Percentiles rank a stretch among this genome's conserved stretches.
phyloP scores from a whole-genome alignment of 2,329 filamentous ascomycete species.

The Alternaria triticimaculans region DNA sequence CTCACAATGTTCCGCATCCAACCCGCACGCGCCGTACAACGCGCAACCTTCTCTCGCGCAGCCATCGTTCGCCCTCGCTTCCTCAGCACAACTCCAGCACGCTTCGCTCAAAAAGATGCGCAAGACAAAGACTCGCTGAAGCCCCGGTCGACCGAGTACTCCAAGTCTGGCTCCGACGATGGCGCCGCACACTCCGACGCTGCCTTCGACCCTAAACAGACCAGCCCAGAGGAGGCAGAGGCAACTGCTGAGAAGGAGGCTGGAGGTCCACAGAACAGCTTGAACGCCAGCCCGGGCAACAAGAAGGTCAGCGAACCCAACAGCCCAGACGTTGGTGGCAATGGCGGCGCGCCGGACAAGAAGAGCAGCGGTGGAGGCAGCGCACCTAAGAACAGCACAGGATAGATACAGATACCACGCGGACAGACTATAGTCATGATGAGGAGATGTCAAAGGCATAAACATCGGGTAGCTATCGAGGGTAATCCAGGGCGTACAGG shows the following conservation, averaged over 20 bases:
- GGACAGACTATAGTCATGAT: neutral
- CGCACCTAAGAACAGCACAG: slow-evolving; percentile 42
- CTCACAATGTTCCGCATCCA: slow-evolving; percentile 36
- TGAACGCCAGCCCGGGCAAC: slow-evolving; percentile 69
- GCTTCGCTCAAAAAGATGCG: slow-evolving; percentile 50
- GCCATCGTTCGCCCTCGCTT: slow-evolving; percentile 22
- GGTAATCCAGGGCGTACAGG: neutral
- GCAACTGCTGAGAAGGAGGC: slow-evolving; percentile 46
- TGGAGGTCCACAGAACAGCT: slow-evolving; percentile 42
- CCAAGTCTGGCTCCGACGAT: slow-evolving; percentile 70
- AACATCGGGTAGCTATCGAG: neutral
- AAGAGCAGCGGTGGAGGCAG: slow-evolving; percentile 46
- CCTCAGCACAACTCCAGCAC: slow-evolving; percentile 29
- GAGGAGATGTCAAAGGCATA: neutral
- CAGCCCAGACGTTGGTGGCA: slow-evolving; percentile 47
- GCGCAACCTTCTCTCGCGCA: slow-evolving; percentile 19
- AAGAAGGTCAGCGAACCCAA: slow-evolving; percentile 61
- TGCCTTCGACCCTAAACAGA: slow-evolving; percentile 73
- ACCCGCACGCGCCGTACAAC: slow-evolving; percentile 27
- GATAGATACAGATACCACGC: slow-evolving; percentile 5
- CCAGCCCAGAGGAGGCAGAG: slow-evolving; percentile 68
- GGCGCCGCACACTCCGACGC: slow-evolving; percentile 62
- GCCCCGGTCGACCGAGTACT: slow-evolving; percentile 70
- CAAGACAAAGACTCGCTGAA: slow-evolving; percentile 66
- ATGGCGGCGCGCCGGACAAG: slow-evolving; percentile 43